Base-by-base conservation (phyloP, 73 alveolate species). In the Paramecium biaurelia region DNA sequence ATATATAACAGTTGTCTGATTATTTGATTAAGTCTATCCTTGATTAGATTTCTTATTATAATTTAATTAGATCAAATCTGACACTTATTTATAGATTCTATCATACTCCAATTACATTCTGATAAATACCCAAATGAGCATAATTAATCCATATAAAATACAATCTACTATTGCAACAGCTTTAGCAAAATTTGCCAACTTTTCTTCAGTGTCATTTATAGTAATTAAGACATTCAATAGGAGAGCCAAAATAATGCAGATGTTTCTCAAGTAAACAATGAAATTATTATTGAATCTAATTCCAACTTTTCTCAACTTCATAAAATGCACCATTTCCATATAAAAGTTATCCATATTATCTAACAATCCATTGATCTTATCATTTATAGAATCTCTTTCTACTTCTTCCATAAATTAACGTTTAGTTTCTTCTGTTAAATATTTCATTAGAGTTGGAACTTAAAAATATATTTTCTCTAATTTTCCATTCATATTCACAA, bases 281-380 rank as follows among this genome's bases (percentile, higher is more conserved):
- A 79, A 79, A 30, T 26, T 79, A 79, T 79, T 47, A 24, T 47
- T 41, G 43, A 30, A 79, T 79, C 72, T 79, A 2, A 79, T 42
- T 79, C 90, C 90, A 7, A 43, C 8, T 42, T 47, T 47, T 42
- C 90, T n/a, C 14, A 79, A 42, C 23, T 24, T 79, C 90, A 79
- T 79, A 79, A 79, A 79, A 79, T 79, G 90, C 4, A 79, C 90
- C 90, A 79, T 79, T 47, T 79, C 90, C 90, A 79, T 79, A 79
- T 79, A 79, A 79, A 79, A 79, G 12, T 79, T 79, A 41, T 79
- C 90, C 45, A 79, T 47, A 26, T 47, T 79, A 45, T 79, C 90
- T 24, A 79, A 42, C 10, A 79, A 24, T 23, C 90, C 90, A 43
- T 79, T 79, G 6, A 79, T 79, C 15, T 79, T 79, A 79, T 79